Conservation (phyloP, 108 stramenopile species). For the Skeletonema potamos region DNA sequence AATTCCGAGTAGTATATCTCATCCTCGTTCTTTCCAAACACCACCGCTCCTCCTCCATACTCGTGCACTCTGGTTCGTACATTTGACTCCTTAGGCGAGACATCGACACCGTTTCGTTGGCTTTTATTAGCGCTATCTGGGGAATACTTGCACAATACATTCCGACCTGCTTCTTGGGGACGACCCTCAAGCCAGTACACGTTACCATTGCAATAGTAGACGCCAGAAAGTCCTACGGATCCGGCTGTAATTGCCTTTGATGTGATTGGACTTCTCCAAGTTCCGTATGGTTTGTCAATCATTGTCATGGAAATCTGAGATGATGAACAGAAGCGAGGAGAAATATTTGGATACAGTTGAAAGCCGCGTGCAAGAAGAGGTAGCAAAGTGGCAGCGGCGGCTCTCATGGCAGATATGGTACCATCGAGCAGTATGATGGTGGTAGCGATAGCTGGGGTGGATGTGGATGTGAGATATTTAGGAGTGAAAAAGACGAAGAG, state of each 20-base stretch:
- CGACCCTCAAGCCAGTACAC: slow-evolving; percentile 66
- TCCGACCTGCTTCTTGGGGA: slow-evolving; percentile 67
- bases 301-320: background rate
- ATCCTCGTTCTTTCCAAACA: slow-evolving; percentile 26
- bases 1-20: slow-evolving; percentile 64
- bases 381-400: background rate
- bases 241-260: slow-evolving; percentile 62
- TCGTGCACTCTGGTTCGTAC: slow-evolving; percentile 76
- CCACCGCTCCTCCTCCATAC: slow-evolving; percentile 75
- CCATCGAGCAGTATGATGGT: too few relatives aligned
- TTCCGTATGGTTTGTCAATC: slow-evolving; percentile 58
- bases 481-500: too few relatives aligned
- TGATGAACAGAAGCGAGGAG: background rate
- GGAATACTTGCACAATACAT: slow-evolving; percentile 49
- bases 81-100: slow-evolving; percentile 53
- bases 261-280: slow-evolving; percentile 69
- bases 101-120: slow-evolving; percentile 43
- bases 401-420: background rate
- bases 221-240: slow-evolving; percentile 45
- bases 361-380: background rate
- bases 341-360: background rate
- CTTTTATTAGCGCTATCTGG: slow-evolving; percentile 5
- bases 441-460: too few relatives aligned
- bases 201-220: slow-evolving; percentile 19
- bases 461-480: too few relatives aligned